A percentile compares a stretch with the other conserved stretches of the same genome.
These are phyloP conservation scores for Scedosporium boydii DNA, from an alignment of 2,329 filamentous ascomycete species.

Conservation along the genomic window DNA sequence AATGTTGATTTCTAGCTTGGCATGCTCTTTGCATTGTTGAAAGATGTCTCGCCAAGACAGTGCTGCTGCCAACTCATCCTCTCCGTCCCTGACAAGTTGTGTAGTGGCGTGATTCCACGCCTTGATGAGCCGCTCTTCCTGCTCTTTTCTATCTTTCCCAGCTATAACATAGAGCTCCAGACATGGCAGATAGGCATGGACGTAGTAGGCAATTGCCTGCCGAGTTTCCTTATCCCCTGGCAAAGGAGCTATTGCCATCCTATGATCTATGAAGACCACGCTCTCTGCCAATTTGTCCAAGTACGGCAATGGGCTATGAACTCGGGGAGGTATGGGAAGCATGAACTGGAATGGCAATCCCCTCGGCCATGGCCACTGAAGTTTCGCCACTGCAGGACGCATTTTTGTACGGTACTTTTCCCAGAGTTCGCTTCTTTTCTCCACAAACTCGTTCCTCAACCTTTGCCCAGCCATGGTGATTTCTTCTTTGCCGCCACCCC, in stretches of 20 bases:
- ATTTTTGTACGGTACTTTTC: background rate
- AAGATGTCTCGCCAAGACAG: background rate
- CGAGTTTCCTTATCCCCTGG: background rate
- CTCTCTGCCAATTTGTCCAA: background rate
- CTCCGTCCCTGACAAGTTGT: background rate
- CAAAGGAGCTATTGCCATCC: background rate
- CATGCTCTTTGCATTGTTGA: background rate
- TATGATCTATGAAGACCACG: background rate
- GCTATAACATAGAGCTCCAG: background rate
- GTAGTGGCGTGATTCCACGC: background rate
- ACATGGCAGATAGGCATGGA: background rate
- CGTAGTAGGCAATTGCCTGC: background rate
- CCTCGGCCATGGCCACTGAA: background rate
- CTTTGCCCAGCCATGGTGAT: background rate
- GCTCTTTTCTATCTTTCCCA: background rate
- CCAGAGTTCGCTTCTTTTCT: background rate
- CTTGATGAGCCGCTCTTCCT: background rate
- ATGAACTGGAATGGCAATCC: background rate
- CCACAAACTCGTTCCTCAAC: background rate
- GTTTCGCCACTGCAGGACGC: background rate
- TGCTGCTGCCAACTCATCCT: too few species aligned
- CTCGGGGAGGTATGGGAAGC: background rate
- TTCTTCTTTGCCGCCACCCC: background rate
- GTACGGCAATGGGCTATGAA: background rate
- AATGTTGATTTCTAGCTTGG: background rate